A percentile compares a stretch with the other conserved stretches of the same genome.
phyloP scores from a whole-genome alignment of 1,284 basidiomycete genomes.

The Ceratobasidium sp. region DNA sequence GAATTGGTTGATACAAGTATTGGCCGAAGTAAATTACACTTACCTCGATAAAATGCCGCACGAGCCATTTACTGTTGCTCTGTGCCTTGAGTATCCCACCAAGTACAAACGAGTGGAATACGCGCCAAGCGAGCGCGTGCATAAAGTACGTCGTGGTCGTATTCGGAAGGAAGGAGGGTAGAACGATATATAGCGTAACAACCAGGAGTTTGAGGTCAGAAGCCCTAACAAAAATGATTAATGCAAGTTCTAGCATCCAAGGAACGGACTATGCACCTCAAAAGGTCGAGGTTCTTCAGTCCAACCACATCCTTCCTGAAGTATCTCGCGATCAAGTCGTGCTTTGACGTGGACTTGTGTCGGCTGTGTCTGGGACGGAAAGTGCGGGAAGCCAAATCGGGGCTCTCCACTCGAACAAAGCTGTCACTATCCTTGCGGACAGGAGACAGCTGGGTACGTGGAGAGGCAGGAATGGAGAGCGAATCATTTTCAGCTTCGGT shows the following conservation, averaged over 20 bases:
- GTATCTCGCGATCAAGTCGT: constrained; percentile 89
- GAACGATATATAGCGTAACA: constrained; percentile 61
- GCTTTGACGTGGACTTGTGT: constrained; percentile 64
- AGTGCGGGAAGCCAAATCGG: neutral
- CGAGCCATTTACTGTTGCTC: constrained; percentile 85
- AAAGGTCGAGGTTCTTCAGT: constrained; percentile 80
- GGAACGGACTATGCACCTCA: constrained; percentile 66
- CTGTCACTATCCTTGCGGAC: neutral
- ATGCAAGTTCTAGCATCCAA: neutral
- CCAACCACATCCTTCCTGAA: constrained; percentile 89
- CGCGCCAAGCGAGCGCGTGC: constrained; percentile 86
- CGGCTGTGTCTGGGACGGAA: neutral
- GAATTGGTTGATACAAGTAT: constrained; percentile 66
- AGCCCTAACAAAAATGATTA: constrained; percentile 53
- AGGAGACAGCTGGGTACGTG: neutral
- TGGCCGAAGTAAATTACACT: neutral
- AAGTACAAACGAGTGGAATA: constrained; percentile 89
- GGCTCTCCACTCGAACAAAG: neutral
- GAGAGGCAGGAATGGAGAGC: neutral
- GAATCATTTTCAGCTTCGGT: constrained; percentile 68
- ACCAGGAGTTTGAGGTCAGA: constrained; percentile 72
- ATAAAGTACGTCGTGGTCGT: constrained; percentile 67
- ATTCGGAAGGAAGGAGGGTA: constrained; percentile 53
- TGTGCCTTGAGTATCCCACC: constrained; percentile 85
- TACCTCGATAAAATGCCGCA: constrained; percentile 87